Evolutionary conservation across 2,329 filamentous ascomycete genomes (phyloP), one percentile per base, ranked within the genome.

Genomic region (Bimuria novae-zelandiae): DNA sequence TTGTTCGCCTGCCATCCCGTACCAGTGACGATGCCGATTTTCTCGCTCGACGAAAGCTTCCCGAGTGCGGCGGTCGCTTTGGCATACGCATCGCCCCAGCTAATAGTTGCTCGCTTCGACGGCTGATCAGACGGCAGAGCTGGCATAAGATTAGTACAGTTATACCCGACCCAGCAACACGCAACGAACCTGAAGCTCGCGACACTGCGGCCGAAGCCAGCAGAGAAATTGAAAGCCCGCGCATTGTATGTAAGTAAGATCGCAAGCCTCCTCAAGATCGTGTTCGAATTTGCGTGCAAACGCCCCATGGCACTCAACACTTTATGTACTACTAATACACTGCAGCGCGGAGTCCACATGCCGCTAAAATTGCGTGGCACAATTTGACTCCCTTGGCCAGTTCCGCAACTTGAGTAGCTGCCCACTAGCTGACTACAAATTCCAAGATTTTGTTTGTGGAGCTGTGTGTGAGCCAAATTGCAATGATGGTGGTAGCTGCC

Each of bases 51-150:
- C 4, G 72, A 75, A 32, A 77, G 62, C 46, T 75, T 72, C 12
- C 70, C 64, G 7, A 78, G 67, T 27, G 74, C 70, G 14, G 71
- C 63, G 23, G 68, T 70, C 3, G 76, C 75, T 56, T 76, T 74
- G 17, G 64, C 62, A 54, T 77, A 73, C 11, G 75, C 75, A 41
- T 65, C 63, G 29, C 70, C 69, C 75, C 75, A 77, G 30, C 60
- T 63, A 19, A 60, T 58, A 3, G 65, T 59, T 37, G 65, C 64
- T 54, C 66, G 55, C 33, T 66, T 69, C 25, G 61, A 59, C 17
- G 32, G 27, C 16, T 56, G 37, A 8, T 64, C 59, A 3, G 53
- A 50, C 3, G 65, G 66, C 27, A 69, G 49, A 45, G 61, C 68
- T 69, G 11, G 4, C 2, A 3, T n/a, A 33, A 52, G 36, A 52